Conservation (phyloP, 2,329 filamentous ascomycete species). For the Mycocentrospora acerina region DNA sequence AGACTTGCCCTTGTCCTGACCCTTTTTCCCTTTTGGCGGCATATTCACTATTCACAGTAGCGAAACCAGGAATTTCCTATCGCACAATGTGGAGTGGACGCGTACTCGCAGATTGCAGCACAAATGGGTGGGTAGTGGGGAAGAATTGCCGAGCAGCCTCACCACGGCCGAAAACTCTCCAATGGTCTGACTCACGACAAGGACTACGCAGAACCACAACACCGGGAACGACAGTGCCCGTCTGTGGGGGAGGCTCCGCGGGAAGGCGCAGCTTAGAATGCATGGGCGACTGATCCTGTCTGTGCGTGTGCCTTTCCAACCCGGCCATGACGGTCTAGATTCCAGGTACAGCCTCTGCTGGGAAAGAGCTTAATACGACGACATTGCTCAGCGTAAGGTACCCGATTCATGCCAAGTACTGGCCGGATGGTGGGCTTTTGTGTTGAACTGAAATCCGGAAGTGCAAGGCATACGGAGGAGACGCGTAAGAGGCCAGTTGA, state of each 20-base stretch:
- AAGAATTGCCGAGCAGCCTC: conserved; percentile 5
- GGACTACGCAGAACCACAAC: conserved; percentile 16
- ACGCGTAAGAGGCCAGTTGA: too few relatives aligned
- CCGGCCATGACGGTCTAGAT: conserved; percentile 6
- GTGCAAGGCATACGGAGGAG: too few relatives aligned
- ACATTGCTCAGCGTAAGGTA: conserved; percentile 15
- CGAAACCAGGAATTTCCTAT: too few relatives aligned
- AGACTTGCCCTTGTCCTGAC: conserved; percentile 41
- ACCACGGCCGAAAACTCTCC: conserved; percentile 2
- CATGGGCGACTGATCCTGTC: conserved; percentile 11
- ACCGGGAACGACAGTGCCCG: conserved; percentile 12
- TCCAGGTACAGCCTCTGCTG: conserved; percentile 17
- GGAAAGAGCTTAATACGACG: conserved; percentile 40
- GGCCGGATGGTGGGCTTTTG: neutral
- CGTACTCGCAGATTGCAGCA: conserved; percentile 5
- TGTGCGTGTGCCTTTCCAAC: conserved; percentile 20
- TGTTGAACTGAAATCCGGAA: neutral
- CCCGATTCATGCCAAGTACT: neutral
- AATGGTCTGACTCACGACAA: conserved; percentile 17
- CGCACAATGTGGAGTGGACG: conserved; percentile 8
- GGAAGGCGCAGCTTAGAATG: conserved; percentile 20
- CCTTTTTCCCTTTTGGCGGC: conserved; percentile 53
- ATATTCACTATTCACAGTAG: conserved; percentile 40
- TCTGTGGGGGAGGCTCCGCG: conserved; percentile 26
- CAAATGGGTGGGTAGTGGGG: conserved; percentile 15